A percentile compares a stretch with the other conserved stretches of the same genome.
Evolutionary conservation across 1,284 basidiomycete species (phyloP).

Genomic region (Marasmius tenuissimus): DNA sequence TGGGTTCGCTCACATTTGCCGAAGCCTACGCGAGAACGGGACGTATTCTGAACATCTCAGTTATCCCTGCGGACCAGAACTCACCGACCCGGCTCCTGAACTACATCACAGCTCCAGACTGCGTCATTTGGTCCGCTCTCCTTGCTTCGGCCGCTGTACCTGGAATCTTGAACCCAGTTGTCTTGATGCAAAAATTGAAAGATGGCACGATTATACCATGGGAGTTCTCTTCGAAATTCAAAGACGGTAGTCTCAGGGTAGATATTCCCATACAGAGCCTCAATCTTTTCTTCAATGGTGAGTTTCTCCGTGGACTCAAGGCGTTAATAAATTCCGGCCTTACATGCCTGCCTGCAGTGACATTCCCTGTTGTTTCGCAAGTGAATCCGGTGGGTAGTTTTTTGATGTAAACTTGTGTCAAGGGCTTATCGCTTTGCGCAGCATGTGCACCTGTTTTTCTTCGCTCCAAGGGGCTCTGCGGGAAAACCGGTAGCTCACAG

Average conservation of each 20-base stretch:
- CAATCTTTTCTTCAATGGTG: conserved; percentile 91
- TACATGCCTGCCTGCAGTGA: conserved; percentile 53
- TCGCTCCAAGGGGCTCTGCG: conserved; percentile 90
- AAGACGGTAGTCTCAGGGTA: conserved; percentile 83
- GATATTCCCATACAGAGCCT: conserved; percentile 56
- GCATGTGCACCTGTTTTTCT: conserved; percentile 98
- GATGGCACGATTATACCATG: conserved; percentile 87
- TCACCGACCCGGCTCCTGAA: conserved; percentile 95
- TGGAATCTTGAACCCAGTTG: conserved; percentile 85
- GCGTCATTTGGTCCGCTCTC: conserved; percentile 75
- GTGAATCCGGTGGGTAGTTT: conserved; percentile 67
- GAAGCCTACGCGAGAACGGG: conserved; percentile 96
- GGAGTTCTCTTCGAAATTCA: conserved; percentile 93
- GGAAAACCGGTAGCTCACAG: conserved; percentile 92
- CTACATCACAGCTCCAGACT: conserved; percentile 93
- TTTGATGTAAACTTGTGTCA: not conserved
- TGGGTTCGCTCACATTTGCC: conserved; percentile 92
- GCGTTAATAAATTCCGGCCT: conserved; percentile 4
- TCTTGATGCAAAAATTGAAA: conserved; percentile 89
- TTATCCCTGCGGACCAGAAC: conserved; percentile 93
- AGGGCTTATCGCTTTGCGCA: not conserved
- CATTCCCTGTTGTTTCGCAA: conserved; percentile 93
- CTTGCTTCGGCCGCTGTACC: conserved; percentile 85
- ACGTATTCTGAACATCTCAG: conserved; percentile 91
- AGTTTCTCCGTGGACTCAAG: conserved; percentile 4